Base-by-base conservation (phyloP, 2,329 filamentous ascomycete genomes). In the Hirsutella minnesotensis region DNA sequence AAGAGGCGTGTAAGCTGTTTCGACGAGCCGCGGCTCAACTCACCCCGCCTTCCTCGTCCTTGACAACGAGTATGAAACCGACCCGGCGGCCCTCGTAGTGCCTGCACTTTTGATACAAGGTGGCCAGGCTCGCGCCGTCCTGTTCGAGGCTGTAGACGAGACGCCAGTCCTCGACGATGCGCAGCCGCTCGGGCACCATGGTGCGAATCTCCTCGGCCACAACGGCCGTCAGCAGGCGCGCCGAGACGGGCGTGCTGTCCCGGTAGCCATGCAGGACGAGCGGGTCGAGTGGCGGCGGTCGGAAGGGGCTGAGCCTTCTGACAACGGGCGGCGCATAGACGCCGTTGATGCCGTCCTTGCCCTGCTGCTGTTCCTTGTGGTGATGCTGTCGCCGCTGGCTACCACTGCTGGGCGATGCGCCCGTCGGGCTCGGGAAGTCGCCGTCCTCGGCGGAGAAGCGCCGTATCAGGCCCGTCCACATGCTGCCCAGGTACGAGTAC, bases 141-240 rank as follows among this genome's bases (percentile, higher is more conserved):
- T 94, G 84, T 55, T 95, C 89, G 30, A 98, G 70, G 50, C 86
- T 94, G 65, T 96, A 98, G 31, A 83, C 75, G 40, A 96, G 67
- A 42, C 73, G 74, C 92, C 92, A 98, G 47, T 83, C 78, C 52
- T 95, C 89, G 46, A 83, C 77, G 37, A 98, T 79, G 62, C 94
- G 86, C 46, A 96, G 66, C 39, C 92, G 75, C 50, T 94, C 80
- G 1, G 92, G 92, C 19, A 96, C 69, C 55, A 96, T 80, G 33
- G 94, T 75, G 39, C 92, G 76, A 44, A 96, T 95, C 67, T 96
- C 92, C 65, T 96, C 92, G 3, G 90, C 92, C 24, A 96, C 68
- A 10, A 79, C 74, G 40, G 70, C 68, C 16, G 74, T 82, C 44
- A 98, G 70, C 42, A 96, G 68, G 50, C 77, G 75, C 38, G 78